Percentiles rank a stretch among this genome's conserved stretches.
Conservation (phyloP, 345 rosid species). For the Litchi chinensis region DNA sequence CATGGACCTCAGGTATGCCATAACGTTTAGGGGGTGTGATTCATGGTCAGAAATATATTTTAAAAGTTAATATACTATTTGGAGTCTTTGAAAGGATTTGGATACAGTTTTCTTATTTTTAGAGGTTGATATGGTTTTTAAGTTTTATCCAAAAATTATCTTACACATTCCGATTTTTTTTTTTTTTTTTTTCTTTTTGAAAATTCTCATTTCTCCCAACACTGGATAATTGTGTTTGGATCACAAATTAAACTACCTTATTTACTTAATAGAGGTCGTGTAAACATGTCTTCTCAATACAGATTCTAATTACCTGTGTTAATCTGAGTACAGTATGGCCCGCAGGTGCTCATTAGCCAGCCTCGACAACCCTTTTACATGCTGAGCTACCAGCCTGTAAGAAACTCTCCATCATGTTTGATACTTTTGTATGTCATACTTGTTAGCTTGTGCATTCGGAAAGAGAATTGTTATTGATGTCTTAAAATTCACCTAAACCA, state of each 20-base stretch:
- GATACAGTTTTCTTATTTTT: background rate
- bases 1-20: conserved; percentile 69
- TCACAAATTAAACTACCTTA: background rate
- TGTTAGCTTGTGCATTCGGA: background rate
- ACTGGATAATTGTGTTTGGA: background rate
- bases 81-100: background rate
- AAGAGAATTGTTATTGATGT: background rate
- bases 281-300: conserved; percentile 4
- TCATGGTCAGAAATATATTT: background rate
- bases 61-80: background rate
- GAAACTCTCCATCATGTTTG: conserved; percentile 15
- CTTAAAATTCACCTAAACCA: background rate
- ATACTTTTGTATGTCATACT: background rate
- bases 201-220: background rate
- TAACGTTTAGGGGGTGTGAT: background rate
- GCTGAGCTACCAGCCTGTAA: conserved; percentile 75
- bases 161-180: background rate
- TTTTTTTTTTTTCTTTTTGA: too few relatives aligned
- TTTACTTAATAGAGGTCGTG: background rate
- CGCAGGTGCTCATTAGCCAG: conserved; percentile 64
- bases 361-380: conserved; percentile 64
- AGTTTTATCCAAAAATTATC: background rate
- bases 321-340: conserved; percentile 56
- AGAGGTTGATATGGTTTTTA: background rate
- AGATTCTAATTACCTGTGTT: conserved; percentile 21